Base-by-base conservation (phyloP, 495 filamentous ascomycete species). In the Durotheca rogersii region DNA sequence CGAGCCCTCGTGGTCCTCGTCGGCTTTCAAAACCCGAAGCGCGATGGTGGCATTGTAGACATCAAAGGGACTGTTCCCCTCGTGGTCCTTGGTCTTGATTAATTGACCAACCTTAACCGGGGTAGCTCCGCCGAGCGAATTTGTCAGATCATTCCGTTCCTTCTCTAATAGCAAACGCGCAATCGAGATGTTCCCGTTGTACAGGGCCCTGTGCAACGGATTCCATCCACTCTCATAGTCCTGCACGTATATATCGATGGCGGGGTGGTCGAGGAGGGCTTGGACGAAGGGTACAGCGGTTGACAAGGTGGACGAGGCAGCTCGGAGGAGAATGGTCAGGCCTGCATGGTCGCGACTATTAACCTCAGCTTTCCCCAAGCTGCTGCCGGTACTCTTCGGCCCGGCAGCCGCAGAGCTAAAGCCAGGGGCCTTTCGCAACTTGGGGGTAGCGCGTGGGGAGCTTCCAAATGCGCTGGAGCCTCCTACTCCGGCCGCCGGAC, bases 171-270 rank as follows among this genome's bases (percentile, higher is more conserved):
- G 80, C 9, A 84, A 76, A 37, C 87, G 79, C 1, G 94, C 91
- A 49, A 95, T 84, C 9, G 88, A 84, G 39, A 90, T 83, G 64
- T 96, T 97, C 14, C 94, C 94, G 58, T 87, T 84, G 60, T 97
- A 98, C 38, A 98, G 74, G 7, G 94, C 89, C 57, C 93, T 82
- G 60, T 98, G 93, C 34, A 98, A 73, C 14, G 90, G 83, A 41
- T 94, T 97, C 93, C 93, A 98, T 15, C 92, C 94, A 67, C 85
- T 96, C 66, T 98, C 93, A 31, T 77, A 73, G 66, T 98, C 93
- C 53, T 94, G 89, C 11, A 75, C 67, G 56, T 94, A 89, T 9
- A 97, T 77, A 70, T 98, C 93, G 47, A 87, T 79, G n/a, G 83
- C 73, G 5, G 93, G 88, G 50, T 90, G 83, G 14, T 87, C 82